These are phyloP conservation scores for Eustoma russellianum DNA, from an alignment of 257 asterid species.

Conservation along the genomic window DNA sequence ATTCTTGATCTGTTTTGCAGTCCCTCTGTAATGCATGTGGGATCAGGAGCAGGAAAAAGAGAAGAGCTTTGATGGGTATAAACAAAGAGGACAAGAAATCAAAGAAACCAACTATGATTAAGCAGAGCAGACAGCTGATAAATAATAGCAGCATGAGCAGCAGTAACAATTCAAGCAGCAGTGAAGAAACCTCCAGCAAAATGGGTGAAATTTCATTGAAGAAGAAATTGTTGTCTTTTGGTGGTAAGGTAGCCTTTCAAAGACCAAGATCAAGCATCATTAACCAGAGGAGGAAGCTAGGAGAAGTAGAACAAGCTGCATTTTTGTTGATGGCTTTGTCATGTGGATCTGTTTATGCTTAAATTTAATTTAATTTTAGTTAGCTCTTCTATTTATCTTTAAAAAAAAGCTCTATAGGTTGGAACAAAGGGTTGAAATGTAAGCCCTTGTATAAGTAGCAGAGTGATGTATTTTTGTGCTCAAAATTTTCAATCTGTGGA, in stretches of 20 bases:
- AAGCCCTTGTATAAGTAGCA: too few relatives aligned
- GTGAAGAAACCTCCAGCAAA: conserved; percentile 28
- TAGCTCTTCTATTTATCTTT: too few relatives aligned
- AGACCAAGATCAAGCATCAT: conserved; percentile 53
- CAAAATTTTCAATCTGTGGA: too few relatives aligned
- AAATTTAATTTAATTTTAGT: conserved; percentile 1
- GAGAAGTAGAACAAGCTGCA: conserved; percentile 91
- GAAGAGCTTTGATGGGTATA: conserved; percentile 70
- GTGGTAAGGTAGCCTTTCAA: conserved; percentile 61
- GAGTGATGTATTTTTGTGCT: too few relatives aligned
- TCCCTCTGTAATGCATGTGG: conserved; percentile 97
- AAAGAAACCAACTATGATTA: conserved; percentile 34
- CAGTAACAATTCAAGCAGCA: conserved; percentile 45
- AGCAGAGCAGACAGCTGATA: neutral
- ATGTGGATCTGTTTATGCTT: conserved; percentile 82
- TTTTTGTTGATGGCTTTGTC: conserved; percentile 78
- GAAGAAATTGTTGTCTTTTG: conserved; percentile 47
- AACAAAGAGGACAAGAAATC: conserved; percentile 60
- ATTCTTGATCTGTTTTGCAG: conserved; percentile 29
- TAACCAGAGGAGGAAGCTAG: conserved; percentile 54
- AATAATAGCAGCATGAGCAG: conserved; percentile 15
- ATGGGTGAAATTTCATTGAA: conserved; percentile 29
- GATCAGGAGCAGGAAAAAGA: conserved; percentile 83
- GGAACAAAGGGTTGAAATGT: too few relatives aligned
- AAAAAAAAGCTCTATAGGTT: too few relatives aligned